Base-by-base conservation (phyloP, 305 asterid genomes). In the Vinca major region DNA sequence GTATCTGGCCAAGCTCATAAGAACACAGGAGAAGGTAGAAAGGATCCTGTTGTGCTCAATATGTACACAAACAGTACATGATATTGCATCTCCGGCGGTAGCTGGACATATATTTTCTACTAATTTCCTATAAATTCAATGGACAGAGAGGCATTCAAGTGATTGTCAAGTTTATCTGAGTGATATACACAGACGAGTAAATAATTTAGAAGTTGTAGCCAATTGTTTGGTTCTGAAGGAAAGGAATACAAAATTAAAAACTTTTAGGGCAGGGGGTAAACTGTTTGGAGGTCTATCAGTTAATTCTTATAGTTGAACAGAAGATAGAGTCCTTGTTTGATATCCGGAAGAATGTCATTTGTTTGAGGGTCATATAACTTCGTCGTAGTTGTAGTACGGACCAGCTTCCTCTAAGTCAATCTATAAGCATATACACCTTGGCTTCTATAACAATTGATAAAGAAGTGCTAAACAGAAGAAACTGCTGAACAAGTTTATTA, bases 111-210 rank as follows among this genome's bases (percentile, higher is more conserved):
- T 10, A 1, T 36, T 37, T 37, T 60, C 21, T 26, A 26, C 26
- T 37, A 14, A 13, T 60, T 60, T 43, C 48, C 47, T 37, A 14
- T 47, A 60, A 16, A 11, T 60, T 39, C 21, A 39, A 2, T 5
- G 21, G 63, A 60, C 11, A 2, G 16, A 2, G 16, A 60, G 14
- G 64, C 63, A 60, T 37, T 60, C 45, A 37, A 60, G 20, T 11
- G 20, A 60, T 37, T 36, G 64, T 60, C 47, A 37, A 60, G 47
- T 60, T 60, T 21, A 57, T 57, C 43, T 0, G 64, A 60, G 47
- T 60, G 43, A 47, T 47, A 60, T 37, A 37, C 36, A 21, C 21
- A 60, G 47, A 37, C 20, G 37, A 60, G 3, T 57, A 1, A 13
- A 57, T 8, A 1, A 33, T 14, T 43, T 33, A 43, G 63, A 57